Evolutionary conservation across 768 basidiomycete species (phyloP).

Genomic region (Omphalotus guepiniiformis): DNA sequence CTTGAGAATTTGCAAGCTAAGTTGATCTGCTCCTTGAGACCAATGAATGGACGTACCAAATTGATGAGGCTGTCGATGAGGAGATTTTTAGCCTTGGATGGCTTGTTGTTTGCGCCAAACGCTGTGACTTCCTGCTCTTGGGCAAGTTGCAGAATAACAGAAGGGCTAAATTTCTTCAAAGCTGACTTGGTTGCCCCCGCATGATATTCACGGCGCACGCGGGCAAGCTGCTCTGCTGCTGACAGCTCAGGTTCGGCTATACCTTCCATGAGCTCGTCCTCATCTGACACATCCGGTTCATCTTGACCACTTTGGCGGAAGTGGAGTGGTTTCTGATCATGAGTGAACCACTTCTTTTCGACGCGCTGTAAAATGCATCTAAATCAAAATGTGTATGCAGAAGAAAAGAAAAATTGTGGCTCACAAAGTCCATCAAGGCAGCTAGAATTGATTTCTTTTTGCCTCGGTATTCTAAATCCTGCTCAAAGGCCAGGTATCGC

Average conservation of each 20-base stretch:
- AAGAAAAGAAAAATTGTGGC: background rate
- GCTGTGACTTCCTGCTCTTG: background rate
- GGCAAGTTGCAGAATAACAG: background rate
- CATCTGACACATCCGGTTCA: no score
- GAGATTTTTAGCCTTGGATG: background rate
- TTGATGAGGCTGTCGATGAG: no score
- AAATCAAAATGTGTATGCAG: background rate
- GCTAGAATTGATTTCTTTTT: background rate
- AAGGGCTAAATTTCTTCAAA: background rate
- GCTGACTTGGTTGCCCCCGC: background rate
- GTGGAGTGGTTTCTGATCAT: background rate
- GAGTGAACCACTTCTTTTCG: background rate
- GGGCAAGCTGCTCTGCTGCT: no score
- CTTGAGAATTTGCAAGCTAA: background rate
- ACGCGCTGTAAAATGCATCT: background rate
- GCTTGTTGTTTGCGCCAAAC: background rate
- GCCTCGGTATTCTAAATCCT: background rate
- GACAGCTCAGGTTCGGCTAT: no score
- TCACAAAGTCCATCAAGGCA: background rate
- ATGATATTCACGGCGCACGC: no score
- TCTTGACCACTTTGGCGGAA: background rate
- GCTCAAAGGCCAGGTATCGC: conserved; percentile 1
- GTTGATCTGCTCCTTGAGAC: background rate
- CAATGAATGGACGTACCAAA: no score
- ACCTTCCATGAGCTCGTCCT: no score